Percentiles rank a stretch among this genome's conserved stretches.
Conservation (phyloP, 257 asterid species). For the Solanum gracilifrons region DNA sequence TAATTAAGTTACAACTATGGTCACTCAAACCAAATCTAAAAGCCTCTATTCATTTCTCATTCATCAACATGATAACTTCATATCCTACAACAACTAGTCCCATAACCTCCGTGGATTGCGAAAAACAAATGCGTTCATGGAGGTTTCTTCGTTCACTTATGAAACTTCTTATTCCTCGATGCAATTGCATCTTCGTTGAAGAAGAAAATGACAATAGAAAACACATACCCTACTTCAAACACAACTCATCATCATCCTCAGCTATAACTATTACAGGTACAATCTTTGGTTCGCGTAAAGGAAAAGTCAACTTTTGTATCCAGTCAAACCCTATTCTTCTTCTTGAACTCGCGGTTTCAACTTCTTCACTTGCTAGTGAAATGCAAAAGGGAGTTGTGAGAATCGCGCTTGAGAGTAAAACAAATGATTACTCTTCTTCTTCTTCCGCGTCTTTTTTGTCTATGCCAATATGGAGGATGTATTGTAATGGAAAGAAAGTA, state of each 20-base stretch:
- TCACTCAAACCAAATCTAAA: background rate
- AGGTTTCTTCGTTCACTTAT: conserved; percentile 43
- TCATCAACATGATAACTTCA: conserved; percentile 9
- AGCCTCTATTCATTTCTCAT: background rate
- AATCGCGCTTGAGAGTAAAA: conserved; percentile 28
- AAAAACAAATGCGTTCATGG: conserved; percentile 62
- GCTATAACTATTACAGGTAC: conserved; percentile 26
- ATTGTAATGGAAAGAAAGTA: conserved; percentile 38
- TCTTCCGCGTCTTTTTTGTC: conserved; percentile 10
- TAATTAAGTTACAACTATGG: background rate
- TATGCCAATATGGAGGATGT: conserved; percentile 46
- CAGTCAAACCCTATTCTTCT: conserved; percentile 40
- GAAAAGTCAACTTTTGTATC: conserved; percentile 48
- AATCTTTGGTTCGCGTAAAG: conserved; percentile 31
- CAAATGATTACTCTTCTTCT: background rate
- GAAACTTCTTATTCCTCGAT: conserved; percentile 38
- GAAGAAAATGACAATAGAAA: conserved; percentile 11
- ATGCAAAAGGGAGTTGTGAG: conserved; percentile 44
- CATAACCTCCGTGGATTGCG: conserved; percentile 45
- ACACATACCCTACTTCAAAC: background rate
- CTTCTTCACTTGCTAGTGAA: conserved; percentile 41
- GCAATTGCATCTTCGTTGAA: conserved; percentile 37
- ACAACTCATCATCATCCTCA: background rate
- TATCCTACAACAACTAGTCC: conserved; percentile 1
- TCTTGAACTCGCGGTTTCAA: conserved; percentile 46